phyloP scores from a whole-genome alignment of 192 early-diverging fungal species.

The Entrophospora sp. region DNA sequence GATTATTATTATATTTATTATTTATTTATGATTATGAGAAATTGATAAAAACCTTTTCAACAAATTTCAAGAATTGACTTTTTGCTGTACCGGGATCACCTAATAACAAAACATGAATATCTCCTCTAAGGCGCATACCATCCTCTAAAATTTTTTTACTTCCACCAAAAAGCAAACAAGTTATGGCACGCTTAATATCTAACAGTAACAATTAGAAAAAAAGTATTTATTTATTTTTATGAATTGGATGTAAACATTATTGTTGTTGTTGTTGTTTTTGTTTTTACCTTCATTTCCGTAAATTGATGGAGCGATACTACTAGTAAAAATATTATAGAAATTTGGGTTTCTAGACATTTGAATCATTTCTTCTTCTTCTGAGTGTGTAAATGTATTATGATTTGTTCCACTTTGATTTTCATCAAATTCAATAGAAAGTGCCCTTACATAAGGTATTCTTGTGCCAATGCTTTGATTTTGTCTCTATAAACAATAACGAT shows the following conservation, averaged over 20 bases:
- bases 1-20: neutral
- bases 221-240: too few relatives aligned
- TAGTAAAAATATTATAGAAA: conserved; percentile 86
- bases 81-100: conserved; percentile 99
- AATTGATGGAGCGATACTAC: conserved; percentile 94
- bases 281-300: conserved; percentile 77
- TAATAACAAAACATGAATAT: conserved; percentile 93
- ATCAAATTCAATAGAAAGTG: conserved; percentile 81
- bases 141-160: conserved; percentile 94
- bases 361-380: conserved; percentile 91
- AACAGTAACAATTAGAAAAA: neutral
- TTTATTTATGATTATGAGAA: neutral
- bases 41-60: conserved; percentile 63
- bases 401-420: conserved; percentile 49
- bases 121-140: conserved; percentile 93
- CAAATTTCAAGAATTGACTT: conserved; percentile 97
- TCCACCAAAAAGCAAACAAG: conserved; percentile 92
- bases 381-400: conserved; percentile 67
- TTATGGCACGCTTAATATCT: conserved; percentile 96
- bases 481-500: neutral
- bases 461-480: conserved; percentile 61
- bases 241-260: too few relatives aligned
- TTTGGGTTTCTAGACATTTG: conserved; percentile 75
- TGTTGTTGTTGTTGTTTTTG: too few relatives aligned
- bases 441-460: conserved; percentile 71